Percentiles rank a stretch among this genome's conserved stretches.
Evolutionary conservation across 2,329 filamentous ascomycete species (phyloP).

Genomic region (Arthrobotrys megalospora): DNA sequence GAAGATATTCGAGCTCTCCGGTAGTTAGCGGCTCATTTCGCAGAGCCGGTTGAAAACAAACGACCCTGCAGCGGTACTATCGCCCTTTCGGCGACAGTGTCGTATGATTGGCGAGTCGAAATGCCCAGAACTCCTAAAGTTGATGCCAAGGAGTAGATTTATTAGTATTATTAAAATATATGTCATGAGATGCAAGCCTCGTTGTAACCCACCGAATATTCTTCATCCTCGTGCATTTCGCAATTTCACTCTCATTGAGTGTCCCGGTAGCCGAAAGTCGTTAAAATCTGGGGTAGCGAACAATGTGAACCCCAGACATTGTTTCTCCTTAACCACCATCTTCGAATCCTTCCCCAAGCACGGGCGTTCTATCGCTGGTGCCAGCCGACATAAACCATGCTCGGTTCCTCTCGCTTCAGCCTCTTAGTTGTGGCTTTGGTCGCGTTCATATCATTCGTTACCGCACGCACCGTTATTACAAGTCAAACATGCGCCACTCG

Average conservation of each 20-base stretch:
- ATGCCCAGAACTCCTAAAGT: too few relatives aligned
- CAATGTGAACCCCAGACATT: not conserved
- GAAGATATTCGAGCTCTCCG: too few relatives aligned
- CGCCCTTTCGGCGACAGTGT: too few relatives aligned
- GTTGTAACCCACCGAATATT: too few relatives aligned
- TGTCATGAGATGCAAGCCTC: too few relatives aligned
- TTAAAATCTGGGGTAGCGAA: too few relatives aligned
- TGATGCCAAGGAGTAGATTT: not conserved
- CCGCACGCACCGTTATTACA: conserved; percentile 36
- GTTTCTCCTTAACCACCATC: not conserved
- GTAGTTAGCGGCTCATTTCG: not conserved
- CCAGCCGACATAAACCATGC: not conserved
- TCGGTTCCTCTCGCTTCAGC: conserved; percentile 20
- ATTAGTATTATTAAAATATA: too few relatives aligned
- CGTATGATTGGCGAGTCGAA: too few relatives aligned
- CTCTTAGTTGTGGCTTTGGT: conserved; percentile 11
- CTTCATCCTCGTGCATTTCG: too few relatives aligned
- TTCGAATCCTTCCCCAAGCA: not conserved
- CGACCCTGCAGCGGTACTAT: not conserved
- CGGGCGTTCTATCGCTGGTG: not conserved
- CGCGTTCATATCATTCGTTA: conserved; percentile 28
- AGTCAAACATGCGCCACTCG: conserved; percentile 36
- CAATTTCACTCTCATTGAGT: too few relatives aligned
- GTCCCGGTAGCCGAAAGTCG: too few relatives aligned
- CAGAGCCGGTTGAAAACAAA: not conserved